These are phyloP conservation scores for Neurospora tetrasperma DNA, from an alignment of 495 filamentous ascomycete species.

Conservation along the genomic window DNA sequence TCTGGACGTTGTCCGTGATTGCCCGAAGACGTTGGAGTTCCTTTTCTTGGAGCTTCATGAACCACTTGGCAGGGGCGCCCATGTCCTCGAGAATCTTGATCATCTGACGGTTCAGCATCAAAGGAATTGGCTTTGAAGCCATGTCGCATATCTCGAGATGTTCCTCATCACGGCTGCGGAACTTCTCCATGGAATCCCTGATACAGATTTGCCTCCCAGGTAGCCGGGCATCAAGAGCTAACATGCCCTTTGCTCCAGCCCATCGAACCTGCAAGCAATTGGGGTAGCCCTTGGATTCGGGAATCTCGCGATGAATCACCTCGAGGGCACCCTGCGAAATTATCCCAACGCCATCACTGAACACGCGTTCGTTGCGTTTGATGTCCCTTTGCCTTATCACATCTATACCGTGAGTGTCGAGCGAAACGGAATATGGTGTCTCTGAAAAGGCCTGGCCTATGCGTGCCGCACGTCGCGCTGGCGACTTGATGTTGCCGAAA, in stretches of 20 bases:
- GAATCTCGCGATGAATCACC: slow-evolving; percentile 39
- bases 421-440: slow-evolving; percentile 46
- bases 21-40: slow-evolving; percentile 43
- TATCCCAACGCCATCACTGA: slow-evolving; percentile 72
- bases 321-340: slow-evolving; percentile 49
- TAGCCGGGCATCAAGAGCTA: slow-evolving; percentile 53
- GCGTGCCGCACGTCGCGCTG: slow-evolving; percentile 67
- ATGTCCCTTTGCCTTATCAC: slow-evolving; percentile 15
- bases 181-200: slow-evolving; percentile 70
- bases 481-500: slow-evolving; percentile 51
- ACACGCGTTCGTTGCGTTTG: slow-evolving; percentile 38
- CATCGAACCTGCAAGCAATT: slow-evolving; percentile 65
- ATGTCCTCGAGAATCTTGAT: slow-evolving; percentile 80
- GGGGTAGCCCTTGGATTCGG: slow-evolving; percentile 33
- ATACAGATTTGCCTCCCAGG: slow-evolving; percentile 44
- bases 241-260: slow-evolving; percentile 62
- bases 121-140: slow-evolving; percentile 50
- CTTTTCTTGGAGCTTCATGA: slow-evolving; percentile 48
- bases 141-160: slow-evolving; percentile 68
- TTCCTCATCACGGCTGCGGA: slow-evolving; percentile 39
- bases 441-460: slow-evolving; percentile 81
- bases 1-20: slow-evolving; percentile 42
- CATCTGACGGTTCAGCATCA: slow-evolving; percentile 63
- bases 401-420: slow-evolving; percentile 11
- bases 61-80: slow-evolving; percentile 41